Conservation (phyloP, 768 basidiomycete genomes). For the Gyrodon lividus region DNA sequence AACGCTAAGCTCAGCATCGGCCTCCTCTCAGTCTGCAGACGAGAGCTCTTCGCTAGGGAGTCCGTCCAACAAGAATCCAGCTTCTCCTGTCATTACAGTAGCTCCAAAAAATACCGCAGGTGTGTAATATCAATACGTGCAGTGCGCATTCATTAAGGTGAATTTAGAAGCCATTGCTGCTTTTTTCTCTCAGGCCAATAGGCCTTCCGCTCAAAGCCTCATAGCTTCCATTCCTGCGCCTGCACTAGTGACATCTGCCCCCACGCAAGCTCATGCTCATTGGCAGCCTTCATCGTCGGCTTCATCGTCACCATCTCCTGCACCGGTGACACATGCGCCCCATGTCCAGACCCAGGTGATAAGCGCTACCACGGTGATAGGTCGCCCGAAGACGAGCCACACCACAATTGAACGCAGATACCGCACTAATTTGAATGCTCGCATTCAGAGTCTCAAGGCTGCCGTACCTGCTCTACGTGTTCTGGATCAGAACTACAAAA, state of each 20-base stretch:
- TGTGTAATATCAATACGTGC: conserved; percentile 1
- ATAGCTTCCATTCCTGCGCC: conserved; percentile 43
- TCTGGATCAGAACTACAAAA: conserved; percentile 54
- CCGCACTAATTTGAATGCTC: conserved; percentile 84
- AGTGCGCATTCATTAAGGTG: conserved; percentile 11
- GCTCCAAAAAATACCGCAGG: conserved; percentile 23
- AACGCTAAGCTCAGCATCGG: conserved; percentile 33
- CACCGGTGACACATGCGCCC: conserved; percentile 22
- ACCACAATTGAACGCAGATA: conserved; percentile 89
- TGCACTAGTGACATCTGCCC: conserved; percentile 33
- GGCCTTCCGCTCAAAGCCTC: conserved; percentile 29
- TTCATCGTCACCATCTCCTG: conserved; percentile 44
- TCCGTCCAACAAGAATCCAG: conserved; percentile 27
- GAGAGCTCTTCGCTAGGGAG: conserved; percentile 28
- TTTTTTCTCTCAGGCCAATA: conserved; percentile 16
- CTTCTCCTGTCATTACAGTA: conserved; percentile 30
- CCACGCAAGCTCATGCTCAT: conserved; percentile 9
- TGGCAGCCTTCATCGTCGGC: conserved; percentile 27
- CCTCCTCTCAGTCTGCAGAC: conserved; percentile 23
- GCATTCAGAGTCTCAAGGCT: conserved; percentile 76
- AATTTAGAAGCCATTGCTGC: conserved; percentile 22
- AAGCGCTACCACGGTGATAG: conserved; percentile 12
- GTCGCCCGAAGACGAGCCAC: conserved; percentile 71
- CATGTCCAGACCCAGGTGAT: conserved; percentile 26
- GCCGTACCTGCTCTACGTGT: conserved; percentile 84